These are phyloP conservation scores for Candida glaebosa DNA, from an alignment of 805 yeast species.

Conservation along the genomic window DNA sequence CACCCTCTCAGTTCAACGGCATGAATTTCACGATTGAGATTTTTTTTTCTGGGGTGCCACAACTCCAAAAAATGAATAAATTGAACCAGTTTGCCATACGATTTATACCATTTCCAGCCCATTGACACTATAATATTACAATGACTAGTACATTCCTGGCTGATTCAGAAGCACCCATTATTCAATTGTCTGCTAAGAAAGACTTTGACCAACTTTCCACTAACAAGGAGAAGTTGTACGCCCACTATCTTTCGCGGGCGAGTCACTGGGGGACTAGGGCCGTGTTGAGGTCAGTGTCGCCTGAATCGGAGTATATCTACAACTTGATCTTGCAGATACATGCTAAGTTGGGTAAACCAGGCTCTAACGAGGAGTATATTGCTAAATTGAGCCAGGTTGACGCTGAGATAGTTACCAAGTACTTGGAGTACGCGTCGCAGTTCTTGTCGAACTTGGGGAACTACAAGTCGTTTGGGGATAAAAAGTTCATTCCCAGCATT, in stretches of 20 bases:
- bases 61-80: background rate
- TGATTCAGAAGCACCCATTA: slow-evolving; percentile 43
- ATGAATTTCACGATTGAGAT: too few species aligned
- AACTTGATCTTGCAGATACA: slow-evolving; percentile 67
- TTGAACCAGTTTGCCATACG: background rate
- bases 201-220: slow-evolving; percentile 65
- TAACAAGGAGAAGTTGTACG: slow-evolving; percentile 59
- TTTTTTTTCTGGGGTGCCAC: slow-evolving; percentile 4
- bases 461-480: slow-evolving; percentile 85
- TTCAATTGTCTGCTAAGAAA: slow-evolving; percentile 54
- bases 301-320: slow-evolving; percentile 72
- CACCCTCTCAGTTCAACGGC: background rate
- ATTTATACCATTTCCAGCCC: background rate
- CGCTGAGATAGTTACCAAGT: slow-evolving; percentile 37
- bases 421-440: slow-evolving; percentile 74
- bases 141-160: slow-evolving; percentile 22
- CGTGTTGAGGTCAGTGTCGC: slow-evolving; percentile 76
- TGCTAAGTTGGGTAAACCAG: slow-evolving; percentile 43
- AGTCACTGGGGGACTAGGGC: slow-evolving; percentile 81
- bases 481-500: slow-evolving; percentile 74
- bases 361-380: slow-evolving; percentile 34
- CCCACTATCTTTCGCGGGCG: slow-evolving; percentile 81
- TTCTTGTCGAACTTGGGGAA: slow-evolving; percentile 73
- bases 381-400: slow-evolving; percentile 28
- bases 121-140: background rate